Evolutionary conservation across 2,329 filamentous ascomycete species (phyloP).

Genomic region (Venturia asperata): DNA sequence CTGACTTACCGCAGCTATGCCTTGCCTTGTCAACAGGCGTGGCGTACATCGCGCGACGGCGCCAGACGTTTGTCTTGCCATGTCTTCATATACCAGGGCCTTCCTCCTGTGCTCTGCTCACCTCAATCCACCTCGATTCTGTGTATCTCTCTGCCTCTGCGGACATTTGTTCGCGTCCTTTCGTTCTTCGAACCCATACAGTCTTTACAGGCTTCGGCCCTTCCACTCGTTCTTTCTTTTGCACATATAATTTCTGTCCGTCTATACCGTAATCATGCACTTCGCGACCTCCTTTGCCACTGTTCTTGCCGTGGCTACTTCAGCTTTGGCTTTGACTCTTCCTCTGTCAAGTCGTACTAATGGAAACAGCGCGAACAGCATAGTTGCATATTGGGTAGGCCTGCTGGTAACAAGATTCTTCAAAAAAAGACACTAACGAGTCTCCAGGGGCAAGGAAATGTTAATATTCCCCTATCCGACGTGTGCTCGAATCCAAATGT

Average conservation of each 20-base stretch:
- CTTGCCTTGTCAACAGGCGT: background rate
- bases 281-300: conserved; percentile 25
- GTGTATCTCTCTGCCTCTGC: conserved; percentile 24
- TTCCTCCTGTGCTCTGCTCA: conserved; percentile 2
- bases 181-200: conserved; percentile 41
- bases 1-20: background rate
- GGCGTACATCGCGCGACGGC: background rate
- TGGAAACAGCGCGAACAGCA: conserved; percentile 32
- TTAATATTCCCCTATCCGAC: conserved; percentile 42
- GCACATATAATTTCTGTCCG: conserved; percentile 23
- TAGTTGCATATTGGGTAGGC: conserved; percentile 47
- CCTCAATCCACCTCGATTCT: background rate
- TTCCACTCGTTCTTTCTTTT: conserved; percentile 31
- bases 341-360: conserved; percentile 30
- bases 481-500: conserved; percentile 46
- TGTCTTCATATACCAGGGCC: background rate
- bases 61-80: background rate
- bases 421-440: conserved; percentile 4
- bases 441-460: conserved; percentile 38
- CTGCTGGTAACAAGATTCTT: background rate
- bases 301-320: conserved; percentile 30
- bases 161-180: conserved; percentile 48
- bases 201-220: conserved; percentile 35
- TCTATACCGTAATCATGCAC: conserved; percentile 33
- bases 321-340: conserved; percentile 29